Percentiles rank a stretch among this genome's conserved stretches.
Evolutionary conservation across 78 protist genomes (phyloP).

Genomic region (slime mould (Dictyostelium discoideum)): DNA sequence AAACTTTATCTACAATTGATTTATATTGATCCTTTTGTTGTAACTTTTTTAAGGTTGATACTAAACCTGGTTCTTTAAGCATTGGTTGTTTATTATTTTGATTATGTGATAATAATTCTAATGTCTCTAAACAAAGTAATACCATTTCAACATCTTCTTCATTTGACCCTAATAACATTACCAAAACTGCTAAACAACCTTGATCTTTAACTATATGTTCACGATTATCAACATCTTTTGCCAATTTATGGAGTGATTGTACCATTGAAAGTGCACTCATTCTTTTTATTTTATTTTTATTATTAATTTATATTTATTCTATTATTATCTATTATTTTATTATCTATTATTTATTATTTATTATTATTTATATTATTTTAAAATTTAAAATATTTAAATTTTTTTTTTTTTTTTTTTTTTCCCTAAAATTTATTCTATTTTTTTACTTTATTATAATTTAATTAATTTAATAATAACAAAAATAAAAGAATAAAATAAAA

Average conservation of each 20-base stretch:
- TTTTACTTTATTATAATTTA: too few relatives aligned
- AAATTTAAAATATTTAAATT: too few relatives aligned
- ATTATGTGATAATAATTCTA: slow-evolving; percentile 29
- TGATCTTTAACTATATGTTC: slow-evolving; percentile 62
- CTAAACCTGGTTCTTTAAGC: slow-evolving; percentile 34
- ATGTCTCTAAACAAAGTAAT: slow-evolving; percentile 8
- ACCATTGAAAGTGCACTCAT: slow-evolving; percentile 51
- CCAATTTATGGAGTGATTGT: slow-evolving; percentile 41
- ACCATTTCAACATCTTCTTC: neutral
- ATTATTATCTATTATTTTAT: neutral
- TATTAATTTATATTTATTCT: neutral
- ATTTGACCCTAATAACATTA: slow-evolving; percentile 14
- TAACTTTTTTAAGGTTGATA: slow-evolving; percentile 11
- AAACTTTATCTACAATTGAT: neutral
- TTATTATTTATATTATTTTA: too few relatives aligned
- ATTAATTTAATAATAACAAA: too few relatives aligned
- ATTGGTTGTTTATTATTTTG: slow-evolving; percentile 12
- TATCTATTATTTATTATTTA: neutral
- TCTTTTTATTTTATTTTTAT: neutral
- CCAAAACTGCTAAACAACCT: slow-evolving; percentile 71
- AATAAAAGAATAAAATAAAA: too few relatives aligned
- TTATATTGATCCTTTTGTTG: neutral
- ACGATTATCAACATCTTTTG: slow-evolving; percentile 53
- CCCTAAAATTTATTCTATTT: too few relatives aligned
- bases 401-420: too few relatives aligned